A percentile compares a stretch with the other conserved stretches of the same genome.
phyloP scores from a whole-genome alignment of 2,329 filamentous ascomycete genomes.

The Alternaria sp. region DNA sequence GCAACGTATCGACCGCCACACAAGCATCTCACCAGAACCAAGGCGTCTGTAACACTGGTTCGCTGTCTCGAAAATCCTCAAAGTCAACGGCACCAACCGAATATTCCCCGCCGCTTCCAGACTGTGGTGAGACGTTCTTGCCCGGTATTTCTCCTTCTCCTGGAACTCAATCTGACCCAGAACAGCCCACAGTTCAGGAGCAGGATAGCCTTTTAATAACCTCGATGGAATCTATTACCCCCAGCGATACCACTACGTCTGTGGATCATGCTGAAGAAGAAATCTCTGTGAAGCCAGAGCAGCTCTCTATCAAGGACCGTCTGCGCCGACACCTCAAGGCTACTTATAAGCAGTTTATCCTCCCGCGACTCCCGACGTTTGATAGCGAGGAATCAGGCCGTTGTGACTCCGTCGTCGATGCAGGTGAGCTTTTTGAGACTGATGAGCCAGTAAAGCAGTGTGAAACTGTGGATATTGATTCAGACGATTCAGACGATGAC shows the following conservation, averaged over 20 bases:
- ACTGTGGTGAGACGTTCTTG: neutral
- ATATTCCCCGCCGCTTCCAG: neutral
- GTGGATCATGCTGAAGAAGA: neutral
- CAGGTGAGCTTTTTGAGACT: neutral
- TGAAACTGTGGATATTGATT: neutral
- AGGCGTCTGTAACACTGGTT: neutral
- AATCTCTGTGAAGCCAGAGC: neutral
- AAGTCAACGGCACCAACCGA: neutral
- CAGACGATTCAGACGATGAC: neutral
- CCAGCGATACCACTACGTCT: neutral
- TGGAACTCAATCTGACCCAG: neutral
- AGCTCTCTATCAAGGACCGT: neutral
- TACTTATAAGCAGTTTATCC: neutral
- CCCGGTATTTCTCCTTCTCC: neutral
- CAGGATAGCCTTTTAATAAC: neutral
- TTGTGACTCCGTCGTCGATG: neutral
- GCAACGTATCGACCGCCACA: neutral
- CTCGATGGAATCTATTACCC: neutral
- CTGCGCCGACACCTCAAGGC: neutral
- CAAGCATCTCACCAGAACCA: neutral
- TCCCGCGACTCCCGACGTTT: neutral
- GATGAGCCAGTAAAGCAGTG: neutral
- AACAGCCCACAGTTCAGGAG: neutral
- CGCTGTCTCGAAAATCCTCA: neutral
- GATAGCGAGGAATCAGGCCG: neutral